Base-by-base conservation (phyloP, 2,329 filamentous ascomycete species). In the Talaromyces verruculosus region DNA sequence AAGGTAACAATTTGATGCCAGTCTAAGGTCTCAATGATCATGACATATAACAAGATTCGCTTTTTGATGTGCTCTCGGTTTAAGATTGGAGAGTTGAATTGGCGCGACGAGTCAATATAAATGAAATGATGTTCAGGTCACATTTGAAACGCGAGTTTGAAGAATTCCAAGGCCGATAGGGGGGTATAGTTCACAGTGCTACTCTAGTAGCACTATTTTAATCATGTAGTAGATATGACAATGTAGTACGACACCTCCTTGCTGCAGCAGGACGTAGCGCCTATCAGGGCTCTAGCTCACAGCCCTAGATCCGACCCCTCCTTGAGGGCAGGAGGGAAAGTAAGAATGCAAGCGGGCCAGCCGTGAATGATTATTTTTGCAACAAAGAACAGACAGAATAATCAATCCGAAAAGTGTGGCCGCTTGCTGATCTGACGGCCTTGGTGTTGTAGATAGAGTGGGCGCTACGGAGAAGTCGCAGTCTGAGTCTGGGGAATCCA, bases 181-280 rank as follows among this genome's bases (percentile, higher is more conserved):
- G 51, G 51, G 15, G 17, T 13, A 22, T 15, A 33, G 8, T 19
- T 5, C 51, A 57, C 28, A 30, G 28, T 57, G 49, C 28, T 53
- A 53, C 49, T 53, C 49, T 33, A 53, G 35, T 58, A 58, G 55
- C 35, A 59, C 22, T 43, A 59, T 35, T 30, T 43, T 28, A 37
- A 35, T 25, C 11, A 28, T 28, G 25, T 43, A 41, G 35, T 59
- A 59, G 57, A 43, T 59, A 33, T 37, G 35, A 58, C 33, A 58
- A 39, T 39, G 60, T 49, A 51, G 59, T 62, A 45, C 35, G 35
- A 30, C 61, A 35, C 62, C 62, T 58, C 62, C 62, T 64, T 64
- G 51, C 62, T 47, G 62, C 51, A 22, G 25, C 17, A 35, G 49
- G 33, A 30, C 39, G 37, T 45, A 19, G 33, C 37, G 28, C 49